Evolutionary conservation across 257 asterid species (phyloP).

Genomic region (Solanum ahanhuiri): DNA sequence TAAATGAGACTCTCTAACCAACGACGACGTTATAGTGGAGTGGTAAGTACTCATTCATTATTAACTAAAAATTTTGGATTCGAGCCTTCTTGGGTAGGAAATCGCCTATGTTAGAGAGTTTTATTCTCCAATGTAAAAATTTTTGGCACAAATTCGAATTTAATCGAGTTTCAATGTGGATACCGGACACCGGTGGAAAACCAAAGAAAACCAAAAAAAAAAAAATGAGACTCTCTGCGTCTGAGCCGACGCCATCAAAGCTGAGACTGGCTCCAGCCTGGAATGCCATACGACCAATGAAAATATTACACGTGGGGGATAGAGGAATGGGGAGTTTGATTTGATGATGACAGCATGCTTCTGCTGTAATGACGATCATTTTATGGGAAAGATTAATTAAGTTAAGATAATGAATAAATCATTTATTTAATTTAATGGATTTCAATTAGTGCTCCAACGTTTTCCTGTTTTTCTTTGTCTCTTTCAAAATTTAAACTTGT

Average conservation of each 20-base stretch:
- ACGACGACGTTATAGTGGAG: too few species aligned
- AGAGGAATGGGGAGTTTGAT: not conserved
- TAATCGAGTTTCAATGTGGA: too few species aligned
- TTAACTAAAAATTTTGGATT: rapidly evolving
- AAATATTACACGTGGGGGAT: not conserved
- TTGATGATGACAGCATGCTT: slow-evolving; percentile 1
- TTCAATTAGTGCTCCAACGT: not conserved
- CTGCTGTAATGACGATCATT: not conserved
- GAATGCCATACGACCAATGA: not conserved
- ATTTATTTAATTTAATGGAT: not conserved
- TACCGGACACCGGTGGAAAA: too few species aligned
- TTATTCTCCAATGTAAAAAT: too few species aligned
- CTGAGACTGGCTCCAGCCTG: not conserved
- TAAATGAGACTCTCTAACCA: not conserved
- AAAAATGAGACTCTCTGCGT: not conserved
- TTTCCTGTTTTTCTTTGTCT: not conserved
- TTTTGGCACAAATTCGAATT: rapidly evolving
- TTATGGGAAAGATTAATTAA: not conserved
- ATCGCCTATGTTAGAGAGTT: too few species aligned
- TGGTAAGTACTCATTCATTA: rapidly evolving
- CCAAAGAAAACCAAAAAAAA: too few species aligned
- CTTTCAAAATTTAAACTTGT: not conserved
- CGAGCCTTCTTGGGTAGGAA: rapidly evolving
- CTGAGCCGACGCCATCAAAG: not conserved
- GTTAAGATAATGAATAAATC: not conserved